Evolutionary conservation across 768 basidiomycete species (phyloP).

Genomic region (Boletus reticulatus): DNA sequence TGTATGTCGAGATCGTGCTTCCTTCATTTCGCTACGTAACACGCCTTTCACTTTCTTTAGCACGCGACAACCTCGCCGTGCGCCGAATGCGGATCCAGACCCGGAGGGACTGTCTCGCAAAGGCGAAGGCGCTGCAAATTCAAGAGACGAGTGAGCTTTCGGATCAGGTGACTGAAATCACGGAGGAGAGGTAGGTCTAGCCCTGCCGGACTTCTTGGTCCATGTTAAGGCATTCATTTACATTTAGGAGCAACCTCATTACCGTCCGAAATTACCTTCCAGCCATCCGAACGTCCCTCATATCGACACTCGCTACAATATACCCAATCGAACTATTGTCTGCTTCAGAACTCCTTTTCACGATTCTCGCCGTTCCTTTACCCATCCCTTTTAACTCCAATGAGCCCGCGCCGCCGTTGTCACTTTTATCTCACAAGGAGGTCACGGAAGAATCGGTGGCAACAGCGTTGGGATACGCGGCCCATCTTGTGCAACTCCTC

Average conservation of each 20-base stretch:
- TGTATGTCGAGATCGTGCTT: conserved; percentile 39
- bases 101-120: conserved; percentile 45
- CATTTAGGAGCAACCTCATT: conserved; percentile 44
- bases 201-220: background rate
- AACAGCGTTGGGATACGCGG: conserved; percentile 87
- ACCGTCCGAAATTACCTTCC: conserved; percentile 49
- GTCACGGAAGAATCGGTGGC: conserved; percentile 86
- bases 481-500: conserved; percentile 81
- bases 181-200: conserved; percentile 38
- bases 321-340: conserved; percentile 90
- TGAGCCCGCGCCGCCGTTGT: conserved; percentile 83
- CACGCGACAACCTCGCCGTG: conserved; percentile 40
- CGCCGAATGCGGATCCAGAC: conserved; percentile 44
- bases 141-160: conserved; percentile 27
- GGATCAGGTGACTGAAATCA: conserved; percentile 33
- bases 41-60: conserved; percentile 30
- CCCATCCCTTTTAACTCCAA: conserved; percentile 75
- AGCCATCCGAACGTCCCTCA: conserved; percentile 57
- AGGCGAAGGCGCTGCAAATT: conserved; percentile 41
- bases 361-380: conserved; percentile 83
- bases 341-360: conserved; percentile 83
- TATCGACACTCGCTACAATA: conserved; percentile 70
- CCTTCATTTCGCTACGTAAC: conserved; percentile 19
- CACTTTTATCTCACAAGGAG: conserved; percentile 58
- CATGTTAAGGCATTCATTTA: conserved; percentile 13